A percentile compares a stretch with the other conserved stretches of the same genome.
phyloP scores from a whole-genome alignment of 164 flowering plant species.

The Magnolia officinalis region DNA sequence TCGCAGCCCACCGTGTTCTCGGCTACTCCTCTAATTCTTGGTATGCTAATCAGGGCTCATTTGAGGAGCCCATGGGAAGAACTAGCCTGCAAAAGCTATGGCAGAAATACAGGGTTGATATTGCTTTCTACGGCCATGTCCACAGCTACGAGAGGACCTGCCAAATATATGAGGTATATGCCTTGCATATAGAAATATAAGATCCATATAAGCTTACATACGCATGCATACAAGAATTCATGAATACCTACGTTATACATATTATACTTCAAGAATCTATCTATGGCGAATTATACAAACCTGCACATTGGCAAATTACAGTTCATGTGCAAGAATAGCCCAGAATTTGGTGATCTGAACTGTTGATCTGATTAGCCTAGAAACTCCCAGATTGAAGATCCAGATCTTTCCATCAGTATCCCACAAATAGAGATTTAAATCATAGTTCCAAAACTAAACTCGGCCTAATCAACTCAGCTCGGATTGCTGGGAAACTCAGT shows the following conservation, averaged over 20 bases:
- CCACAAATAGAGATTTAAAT: too few relatives aligned
- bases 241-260: not conserved
- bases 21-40: conserved; percentile 64
- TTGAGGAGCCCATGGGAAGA: conserved; percentile 83
- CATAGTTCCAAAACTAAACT: too few relatives aligned
- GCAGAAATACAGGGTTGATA: conserved; percentile 85
- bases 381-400: too few relatives aligned
- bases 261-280: too few relatives aligned
- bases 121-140: conserved; percentile 81
- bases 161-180: conserved; percentile 65
- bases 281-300: too few relatives aligned
- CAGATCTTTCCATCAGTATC: too few relatives aligned
- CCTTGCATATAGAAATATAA: not conserved
- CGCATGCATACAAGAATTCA: not conserved
- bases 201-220: not conserved
- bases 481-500: too few relatives aligned
- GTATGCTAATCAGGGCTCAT: conserved; percentile 59
- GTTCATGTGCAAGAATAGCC: too few relatives aligned
- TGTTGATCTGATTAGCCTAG: too few relatives aligned
- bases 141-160: conserved; percentile 90
- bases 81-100: conserved; percentile 73
- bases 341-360: too few relatives aligned
- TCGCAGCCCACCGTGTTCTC: conserved; percentile 73
- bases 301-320: too few relatives aligned
- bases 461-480: too few relatives aligned